Evolutionary conservation across 202 grass and related monocot species (phyloP).

Genomic region (Eragrostis tef): DNA sequence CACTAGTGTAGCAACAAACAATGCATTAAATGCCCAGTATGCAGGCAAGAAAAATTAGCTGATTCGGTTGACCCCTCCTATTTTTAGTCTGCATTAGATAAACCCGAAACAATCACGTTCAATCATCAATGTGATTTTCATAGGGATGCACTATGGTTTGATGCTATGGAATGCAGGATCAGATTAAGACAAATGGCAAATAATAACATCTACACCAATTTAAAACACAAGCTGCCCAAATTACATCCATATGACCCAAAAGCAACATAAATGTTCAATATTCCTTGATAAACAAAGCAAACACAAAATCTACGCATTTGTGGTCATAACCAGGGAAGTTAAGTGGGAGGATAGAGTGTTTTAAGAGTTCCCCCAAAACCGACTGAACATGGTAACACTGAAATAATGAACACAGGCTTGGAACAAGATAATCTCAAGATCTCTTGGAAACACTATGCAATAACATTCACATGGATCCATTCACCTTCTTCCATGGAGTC

Average conservation of each 20-base stretch:
- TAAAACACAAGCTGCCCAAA: background rate
- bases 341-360: background rate
- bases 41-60: background rate
- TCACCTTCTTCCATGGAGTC: slow-evolving; percentile 54
- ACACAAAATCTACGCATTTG: slow-evolving; percentile 1
- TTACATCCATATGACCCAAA: background rate
- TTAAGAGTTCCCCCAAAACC: background rate
- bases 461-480: background rate
- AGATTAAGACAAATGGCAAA: slow-evolving; percentile 6
- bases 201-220: background rate
- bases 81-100: background rate
- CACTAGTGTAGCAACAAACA: background rate
- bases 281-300: background rate
- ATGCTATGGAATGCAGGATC: slow-evolving; percentile 17
- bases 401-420: background rate
- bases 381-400: background rate
- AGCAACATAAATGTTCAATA: background rate
- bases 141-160: background rate
- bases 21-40: slow-evolving; percentile 34
- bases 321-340: slow-evolving; percentile 9
- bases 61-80: background rate
- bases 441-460: background rate
- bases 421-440: slow-evolving; percentile 13
- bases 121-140: no score
- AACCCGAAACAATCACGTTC: no score